Conservation (phyloP, 345 rosid species). For the Alliaria petiolata region DNA sequence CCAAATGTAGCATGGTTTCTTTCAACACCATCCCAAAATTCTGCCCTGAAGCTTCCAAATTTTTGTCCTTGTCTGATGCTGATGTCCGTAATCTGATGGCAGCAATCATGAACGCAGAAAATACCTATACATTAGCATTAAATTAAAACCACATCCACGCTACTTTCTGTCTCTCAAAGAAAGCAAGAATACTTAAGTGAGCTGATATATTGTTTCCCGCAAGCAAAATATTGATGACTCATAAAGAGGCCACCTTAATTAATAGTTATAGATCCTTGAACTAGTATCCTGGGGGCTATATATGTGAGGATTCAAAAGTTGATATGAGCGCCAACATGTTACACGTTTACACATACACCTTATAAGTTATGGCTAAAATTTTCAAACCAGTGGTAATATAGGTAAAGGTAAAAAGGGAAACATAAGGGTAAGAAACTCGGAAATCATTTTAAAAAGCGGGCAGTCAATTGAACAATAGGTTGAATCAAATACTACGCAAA, state of each 20-base stretch:
- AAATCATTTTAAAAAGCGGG: no score
- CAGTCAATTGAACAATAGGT: no score
- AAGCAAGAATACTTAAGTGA: neutral
- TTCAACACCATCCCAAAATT: conserved; percentile 73
- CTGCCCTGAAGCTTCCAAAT: conserved; percentile 49
- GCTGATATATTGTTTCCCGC: neutral
- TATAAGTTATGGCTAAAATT: no score
- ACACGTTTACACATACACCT: no score
- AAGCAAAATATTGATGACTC: neutral
- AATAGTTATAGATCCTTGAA: no score
- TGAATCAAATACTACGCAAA: no score
- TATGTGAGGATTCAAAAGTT: no score
- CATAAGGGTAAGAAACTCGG: no score
- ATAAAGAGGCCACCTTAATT: no score
- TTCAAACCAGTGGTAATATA: no score
- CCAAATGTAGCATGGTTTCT: conserved; percentile 80
- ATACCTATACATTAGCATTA: conserved; percentile 46
- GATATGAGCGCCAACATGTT: neutral
- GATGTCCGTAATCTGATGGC: conserved; percentile 61
- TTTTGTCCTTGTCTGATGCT: conserved; percentile 33
- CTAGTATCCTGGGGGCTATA: no score
- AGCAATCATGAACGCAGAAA: conserved; percentile 62
- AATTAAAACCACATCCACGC: conserved; percentile 17
- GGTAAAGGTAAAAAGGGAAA: no score
- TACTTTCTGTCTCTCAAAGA: neutral